Evolutionary conservation across 805 yeast genomes (phyloP), one percentile per base, ranked within the genome.

Genomic region (Naumovozyma castellii): DNA sequence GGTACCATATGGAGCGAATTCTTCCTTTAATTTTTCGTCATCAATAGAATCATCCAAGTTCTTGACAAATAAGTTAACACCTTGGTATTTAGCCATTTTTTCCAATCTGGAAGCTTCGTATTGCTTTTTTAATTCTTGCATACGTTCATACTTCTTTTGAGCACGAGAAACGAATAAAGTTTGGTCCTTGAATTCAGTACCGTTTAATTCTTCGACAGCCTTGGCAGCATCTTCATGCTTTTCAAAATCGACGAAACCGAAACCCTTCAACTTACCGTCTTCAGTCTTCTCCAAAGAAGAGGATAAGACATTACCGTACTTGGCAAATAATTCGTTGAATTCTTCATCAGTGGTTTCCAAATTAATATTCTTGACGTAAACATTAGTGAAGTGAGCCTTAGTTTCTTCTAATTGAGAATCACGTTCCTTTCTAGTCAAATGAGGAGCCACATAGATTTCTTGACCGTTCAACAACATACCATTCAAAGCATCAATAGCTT

Each of bases 381-480:
- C 82, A 71, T 92, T 92, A 69, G 98, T 90, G 82, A 77, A 92
- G 73, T 83, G 82, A 56, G 94, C 84, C 70, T 84, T 78, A 72
- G 81, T 73, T 69, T 80, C 92, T 67, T 85, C 94, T 61, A 84
- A 73, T 71, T 85, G 87, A 57, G 90, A 79, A 70, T 83, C 87
- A 71, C 98, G 92, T 69, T 92, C 97, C 69, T 79, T 83, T 69
- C 76, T 85, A 52, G 95, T 73, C 48, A 88, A 72, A 71, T 92
- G 97, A 64, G 82, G 90, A 57, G 95, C 97, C 58, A 92, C 98
- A 61, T 67, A 92, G 44, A 92, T 96, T 72, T 85, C 94, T 67
- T 78, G 84, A 67, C 90, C 97, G 70, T 90, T 90, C 71, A 92
- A 77, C 59, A 84, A 75, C 97, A 92, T 92, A 69, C 98, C 98